Percentiles rank a stretch among this genome's conserved stretches.
These are phyloP conservation scores for Talaromyces adpressus DNA, from an alignment of 495 filamentous ascomycete genomes.

Conservation along the genomic window DNA sequence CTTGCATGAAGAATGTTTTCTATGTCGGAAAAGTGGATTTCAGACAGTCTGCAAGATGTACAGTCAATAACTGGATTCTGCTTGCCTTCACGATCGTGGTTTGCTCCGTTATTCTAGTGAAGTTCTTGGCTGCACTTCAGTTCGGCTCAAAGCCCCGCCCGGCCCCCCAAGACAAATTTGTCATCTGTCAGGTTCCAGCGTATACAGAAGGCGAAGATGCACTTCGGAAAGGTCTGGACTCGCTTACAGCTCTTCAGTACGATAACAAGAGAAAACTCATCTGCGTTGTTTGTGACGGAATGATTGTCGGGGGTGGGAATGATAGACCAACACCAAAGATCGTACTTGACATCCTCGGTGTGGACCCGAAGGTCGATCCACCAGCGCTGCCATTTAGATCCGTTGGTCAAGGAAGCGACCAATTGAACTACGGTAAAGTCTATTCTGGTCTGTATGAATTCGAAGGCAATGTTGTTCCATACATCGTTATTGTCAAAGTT, in stretches of 20 bases:
- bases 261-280: conserved; percentile 97
- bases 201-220: conserved; percentile 98
- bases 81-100: conserved; percentile 79
- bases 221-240: conserved; percentile 85
- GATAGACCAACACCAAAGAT: conserved; percentile 97
- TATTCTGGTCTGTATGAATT: conserved; percentile 97
- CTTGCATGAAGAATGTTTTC: conserved; percentile 79
- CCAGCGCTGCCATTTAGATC: conserved; percentile 89
- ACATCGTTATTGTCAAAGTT: conserved; percentile 91
- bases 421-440: conserved; percentile 97
- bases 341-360: conserved; percentile 91
- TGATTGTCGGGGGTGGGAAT: conserved; percentile 95
- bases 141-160: conserved; percentile 89
- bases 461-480: conserved; percentile 95
- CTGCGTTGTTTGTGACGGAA: conserved; percentile 88
- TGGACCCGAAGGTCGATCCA: conserved; percentile 94
- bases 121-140: conserved; percentile 92
- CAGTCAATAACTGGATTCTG: conserved; percentile 88
- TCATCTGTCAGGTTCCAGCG: conserved; percentile 95
- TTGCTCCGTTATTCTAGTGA: conserved; percentile 70
- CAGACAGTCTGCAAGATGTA: conserved; percentile 65
- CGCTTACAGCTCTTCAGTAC: conserved; percentile 86
- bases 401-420: conserved; percentile 81
- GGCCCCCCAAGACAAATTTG: conserved; percentile 91
- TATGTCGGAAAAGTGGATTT: conserved; percentile 82